Evolutionary conservation across 257 asterid genomes (phyloP).

Genomic region (Thymus mandschuricus): DNA sequence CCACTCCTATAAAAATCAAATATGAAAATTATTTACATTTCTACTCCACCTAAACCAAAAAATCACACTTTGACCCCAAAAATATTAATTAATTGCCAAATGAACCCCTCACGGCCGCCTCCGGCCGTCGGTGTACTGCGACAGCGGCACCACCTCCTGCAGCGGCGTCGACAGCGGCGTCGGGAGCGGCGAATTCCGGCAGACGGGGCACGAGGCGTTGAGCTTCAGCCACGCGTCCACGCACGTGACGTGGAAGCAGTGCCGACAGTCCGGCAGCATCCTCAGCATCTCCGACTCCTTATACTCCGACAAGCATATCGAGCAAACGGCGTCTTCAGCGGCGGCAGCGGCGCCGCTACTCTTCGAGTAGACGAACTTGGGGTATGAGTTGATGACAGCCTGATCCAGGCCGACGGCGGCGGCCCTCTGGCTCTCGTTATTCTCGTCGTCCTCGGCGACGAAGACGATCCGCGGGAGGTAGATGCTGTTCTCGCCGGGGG

Average conservation of each 20-base stretch:
- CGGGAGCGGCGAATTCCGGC: conserved; percentile 93
- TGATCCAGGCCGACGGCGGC: conserved; percentile 76
- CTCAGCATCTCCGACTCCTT: conserved; percentile 85
- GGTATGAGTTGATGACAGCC: conserved; percentile 84
- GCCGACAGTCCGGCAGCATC: conserved; percentile 91
- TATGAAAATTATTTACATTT: conserved; percentile 33
- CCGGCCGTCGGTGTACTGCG: conserved; percentile 93
- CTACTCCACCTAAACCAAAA: conserved; percentile 20
- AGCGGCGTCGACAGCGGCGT: conserved; percentile 96
- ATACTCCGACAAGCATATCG: conserved; percentile 88
- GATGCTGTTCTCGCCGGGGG: conserved; percentile 56
- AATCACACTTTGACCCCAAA: conserved; percentile 30
- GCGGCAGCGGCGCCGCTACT: conserved; percentile 32
- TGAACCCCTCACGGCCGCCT: conserved; percentile 32
- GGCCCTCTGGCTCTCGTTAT: conserved; percentile 42
- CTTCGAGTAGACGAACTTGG: conserved; percentile 62
- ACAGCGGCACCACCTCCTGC: conserved; percentile 97
- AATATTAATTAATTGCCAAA: conserved; percentile 19
- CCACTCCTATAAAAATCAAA: not conserved
- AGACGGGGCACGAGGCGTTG: conserved; percentile 89
- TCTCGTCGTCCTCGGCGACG: conserved; percentile 83
- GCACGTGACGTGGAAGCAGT: conserved; percentile 82
- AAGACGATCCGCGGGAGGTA: conserved; percentile 84
- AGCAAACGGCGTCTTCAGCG: conserved; percentile 58
- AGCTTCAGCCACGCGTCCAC: conserved; percentile 94